Conservation (phyloP, 139 green algal species). For the Chlamydomonas eustigma region DNA sequence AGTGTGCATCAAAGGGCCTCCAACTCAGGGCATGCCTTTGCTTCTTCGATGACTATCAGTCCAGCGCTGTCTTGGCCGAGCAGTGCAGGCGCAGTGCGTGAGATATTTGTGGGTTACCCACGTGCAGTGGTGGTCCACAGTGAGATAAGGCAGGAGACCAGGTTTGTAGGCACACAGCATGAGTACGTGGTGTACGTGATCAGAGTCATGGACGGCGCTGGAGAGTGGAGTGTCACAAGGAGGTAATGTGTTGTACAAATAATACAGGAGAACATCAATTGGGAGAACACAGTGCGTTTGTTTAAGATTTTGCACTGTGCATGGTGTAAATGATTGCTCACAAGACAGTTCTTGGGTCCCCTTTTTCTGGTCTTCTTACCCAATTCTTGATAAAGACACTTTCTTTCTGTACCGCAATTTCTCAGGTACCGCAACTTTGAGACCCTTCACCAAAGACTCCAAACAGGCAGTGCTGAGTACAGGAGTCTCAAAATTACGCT, state of each 20-base stretch:
- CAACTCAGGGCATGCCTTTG: no score
- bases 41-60: no score
- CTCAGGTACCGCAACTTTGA: slow-evolving; percentile 7
- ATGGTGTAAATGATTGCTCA: no score
- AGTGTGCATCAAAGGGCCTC: no score
- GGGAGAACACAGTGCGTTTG: no score
- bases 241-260: neutral
- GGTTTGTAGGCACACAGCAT: neutral
- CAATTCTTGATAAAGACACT: no score
- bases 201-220: slow-evolving; percentile 2
- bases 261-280: no score
- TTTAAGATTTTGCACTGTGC: no score
- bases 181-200: slow-evolving; percentile 1
- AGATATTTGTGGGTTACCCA: slow-evolving; percentile 7
- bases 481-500: neutral
- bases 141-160: neutral
- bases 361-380: no score
- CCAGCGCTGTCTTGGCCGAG: no score
- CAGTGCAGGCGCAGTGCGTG: neutral
- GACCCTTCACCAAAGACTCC: neutral
- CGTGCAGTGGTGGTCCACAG: neutral
- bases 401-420: no score
- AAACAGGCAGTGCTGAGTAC: neutral
- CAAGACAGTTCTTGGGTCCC: no score
- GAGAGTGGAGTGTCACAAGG: neutral